Evolutionary conservation across 1,139 yeast species (phyloP).

Genomic region (Candida pseudoviswanathii): DNA sequence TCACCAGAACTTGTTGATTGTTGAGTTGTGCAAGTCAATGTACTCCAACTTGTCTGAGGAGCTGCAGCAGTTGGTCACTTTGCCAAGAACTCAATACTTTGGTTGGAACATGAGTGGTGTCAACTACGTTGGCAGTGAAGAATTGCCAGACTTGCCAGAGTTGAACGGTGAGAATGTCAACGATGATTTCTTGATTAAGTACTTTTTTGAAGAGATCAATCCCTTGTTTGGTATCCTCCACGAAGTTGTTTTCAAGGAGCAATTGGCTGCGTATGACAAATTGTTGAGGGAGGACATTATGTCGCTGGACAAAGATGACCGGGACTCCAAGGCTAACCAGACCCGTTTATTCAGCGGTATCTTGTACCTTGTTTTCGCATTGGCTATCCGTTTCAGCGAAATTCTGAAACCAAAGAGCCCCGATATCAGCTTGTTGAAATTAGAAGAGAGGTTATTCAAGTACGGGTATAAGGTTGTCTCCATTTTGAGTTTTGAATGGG

Average conservation of each 20-base stretch:
- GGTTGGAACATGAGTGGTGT: conserved; percentile 71
- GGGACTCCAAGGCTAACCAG: conserved; percentile 30
- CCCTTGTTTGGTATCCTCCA: conserved; percentile 58
- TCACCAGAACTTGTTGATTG: conserved; percentile 51
- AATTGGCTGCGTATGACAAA: conserved; percentile 40
- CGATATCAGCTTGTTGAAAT: conserved; percentile 25
- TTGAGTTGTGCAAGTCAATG: conserved; percentile 45
- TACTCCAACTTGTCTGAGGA: conserved; percentile 41
- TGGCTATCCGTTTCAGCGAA: conserved; percentile 56
- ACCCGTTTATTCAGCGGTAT: conserved; percentile 55
- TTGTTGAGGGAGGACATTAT: conserved; percentile 14
- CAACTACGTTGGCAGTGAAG: conserved; percentile 46
- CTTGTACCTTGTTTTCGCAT: conserved; percentile 51
- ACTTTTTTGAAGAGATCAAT: conserved; percentile 53
- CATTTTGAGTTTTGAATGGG: conserved; percentile 65
- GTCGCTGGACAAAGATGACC: conserved; percentile 14
- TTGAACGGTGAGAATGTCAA: conserved; percentile 19
- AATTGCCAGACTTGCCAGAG: conserved; percentile 38
- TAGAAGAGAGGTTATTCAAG: conserved; percentile 57
- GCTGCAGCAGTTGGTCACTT: conserved; percentile 36
- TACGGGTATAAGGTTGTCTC: conserved; percentile 50
- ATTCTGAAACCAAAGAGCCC: conserved; percentile 43
- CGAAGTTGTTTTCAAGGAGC: conserved; percentile 56
- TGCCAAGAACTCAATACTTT: conserved; percentile 62
- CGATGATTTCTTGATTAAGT: conserved; percentile 31